Percentiles rank a stretch among this genome's conserved stretches.
These are phyloP conservation scores for Yamadazyma diddensiae DNA, from an alignment of 1,139 yeast genomes.

Conservation along the genomic window DNA sequence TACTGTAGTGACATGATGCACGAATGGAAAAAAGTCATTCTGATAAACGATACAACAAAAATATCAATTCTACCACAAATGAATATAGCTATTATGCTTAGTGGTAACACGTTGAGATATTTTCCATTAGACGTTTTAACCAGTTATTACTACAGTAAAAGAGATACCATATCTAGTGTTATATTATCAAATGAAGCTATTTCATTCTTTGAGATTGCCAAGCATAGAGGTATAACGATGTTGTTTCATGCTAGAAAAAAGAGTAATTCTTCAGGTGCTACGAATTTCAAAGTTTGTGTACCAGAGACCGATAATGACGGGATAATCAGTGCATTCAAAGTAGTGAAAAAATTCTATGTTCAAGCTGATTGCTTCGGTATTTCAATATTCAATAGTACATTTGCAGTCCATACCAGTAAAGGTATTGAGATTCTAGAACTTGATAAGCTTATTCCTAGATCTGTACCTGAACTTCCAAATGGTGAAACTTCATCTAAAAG, in stretches of 20 bases:
- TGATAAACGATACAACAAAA: constrained; percentile 54
- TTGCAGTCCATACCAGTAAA: constrained; percentile 64
- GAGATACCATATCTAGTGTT: constrained; percentile 28
- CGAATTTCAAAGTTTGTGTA: constrained; percentile 51
- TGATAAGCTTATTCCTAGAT: constrained; percentile 54
- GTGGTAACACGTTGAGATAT: constrained; percentile 58
- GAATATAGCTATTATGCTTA: constrained; percentile 57
- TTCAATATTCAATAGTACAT: constrained; percentile 57
- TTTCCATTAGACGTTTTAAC: constrained; percentile 52
- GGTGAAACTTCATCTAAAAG: constrained; percentile 17
- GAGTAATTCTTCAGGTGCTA: constrained; percentile 36
- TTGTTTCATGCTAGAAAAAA: constrained; percentile 53
- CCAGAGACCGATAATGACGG: constrained; percentile 50
- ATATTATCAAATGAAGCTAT: constrained; percentile 39
- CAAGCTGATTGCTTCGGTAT: constrained; percentile 56
- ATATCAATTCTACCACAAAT: constrained; percentile 58
- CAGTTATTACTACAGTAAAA: constrained; percentile 34
- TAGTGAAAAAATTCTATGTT: constrained; percentile 46
- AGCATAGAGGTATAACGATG: constrained; percentile 58
- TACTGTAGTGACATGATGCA: constrained; percentile 48
- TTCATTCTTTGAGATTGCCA: constrained; percentile 58
- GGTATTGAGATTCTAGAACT: constrained; percentile 69
- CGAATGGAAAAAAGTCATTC: constrained; percentile 62
- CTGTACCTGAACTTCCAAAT: constrained; percentile 49
- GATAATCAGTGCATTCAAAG: constrained; percentile 49